Base-by-base conservation (phyloP, 768 basidiomycete genomes). In the Tulasnella sp. region DNA sequence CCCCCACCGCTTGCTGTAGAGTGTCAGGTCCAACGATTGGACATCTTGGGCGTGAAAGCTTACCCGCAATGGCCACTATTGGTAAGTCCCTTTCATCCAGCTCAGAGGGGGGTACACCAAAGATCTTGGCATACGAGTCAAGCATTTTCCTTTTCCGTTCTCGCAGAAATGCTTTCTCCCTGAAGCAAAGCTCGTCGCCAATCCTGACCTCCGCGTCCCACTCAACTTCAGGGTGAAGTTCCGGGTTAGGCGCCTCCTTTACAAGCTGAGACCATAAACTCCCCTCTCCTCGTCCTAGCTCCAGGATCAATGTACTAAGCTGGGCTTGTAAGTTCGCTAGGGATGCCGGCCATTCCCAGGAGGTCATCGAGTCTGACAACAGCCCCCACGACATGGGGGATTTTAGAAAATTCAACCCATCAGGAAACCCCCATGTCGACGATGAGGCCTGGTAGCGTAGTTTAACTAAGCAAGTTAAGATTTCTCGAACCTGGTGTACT, bases 81-180 rank as follows among this genome's bases (percentile, higher is more conserved):
- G 86, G 86, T n/a, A 86, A 42, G 79, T 86, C 86, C 31, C 83
- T 75, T 73, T 82, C 83, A 54, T 84, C 82, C 3, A 86, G 82
- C 77, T 86, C 85, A 7, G 75, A 42, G 24, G 80, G 80, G 16
- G 78, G 77, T 7, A 86, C 85, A 24, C 80, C 82, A 50, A 86
- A 79, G 46, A 84, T 69, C 7, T 82, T 76, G 2, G 86, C 84
- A 75, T 86, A 86, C 6, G 83, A 80, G 0, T 20, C 40, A 24
- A 82, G 74, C 85, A 85, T 86, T 44, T 75, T 46, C 28, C 83
- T 60, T 50, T 82, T 83, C 28, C 85, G 72, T 75, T 84, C 83
- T 44, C 83, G 60, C 28, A 85, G 50, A 75, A 80, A 86, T 2
- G 85, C 85, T n/a, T 83, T 77, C 77, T 86, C 85, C 20, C 81